phyloP scores from a whole-genome alignment of 2,329 filamentous ascomycete species.

The Gnomoniopsis sp. region DNA sequence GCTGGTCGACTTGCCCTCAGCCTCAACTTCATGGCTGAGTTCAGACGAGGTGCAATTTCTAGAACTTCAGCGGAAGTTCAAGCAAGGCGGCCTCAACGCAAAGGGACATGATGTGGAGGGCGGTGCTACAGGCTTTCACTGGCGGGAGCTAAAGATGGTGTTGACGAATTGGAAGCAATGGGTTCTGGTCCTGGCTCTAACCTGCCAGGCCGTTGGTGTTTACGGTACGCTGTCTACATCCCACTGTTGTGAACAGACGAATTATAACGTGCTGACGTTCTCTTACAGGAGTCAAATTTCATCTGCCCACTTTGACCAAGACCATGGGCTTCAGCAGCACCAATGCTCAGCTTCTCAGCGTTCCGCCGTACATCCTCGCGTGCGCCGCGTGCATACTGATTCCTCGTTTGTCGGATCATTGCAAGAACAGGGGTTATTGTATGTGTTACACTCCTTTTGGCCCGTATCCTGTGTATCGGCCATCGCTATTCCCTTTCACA shows the following conservation, averaged over 20 bases:
- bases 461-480: no score
- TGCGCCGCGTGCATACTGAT: neutral
- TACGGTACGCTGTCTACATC: neutral
- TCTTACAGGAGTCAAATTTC: neutral
- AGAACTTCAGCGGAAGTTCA: constrained; percentile 2
- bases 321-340: constrained; percentile 8
- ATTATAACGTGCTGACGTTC: neutral
- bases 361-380: constrained; percentile 1
- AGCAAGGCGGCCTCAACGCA: neutral
- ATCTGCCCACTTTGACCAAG: neutral
- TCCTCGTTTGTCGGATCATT: neutral
- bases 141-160: constrained; percentile 2
- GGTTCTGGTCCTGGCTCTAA: neutral
- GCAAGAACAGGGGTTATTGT: neutral
- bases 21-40: neutral
- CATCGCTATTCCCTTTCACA: neutral
- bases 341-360: constrained; percentile 2
- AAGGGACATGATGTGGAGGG: constrained; percentile 4
- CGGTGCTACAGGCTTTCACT: neutral
- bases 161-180: neutral
- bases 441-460: no score
- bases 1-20: constrained; percentile 2
- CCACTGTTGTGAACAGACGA: neutral
- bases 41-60: constrained; percentile 1
- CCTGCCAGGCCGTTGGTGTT: neutral